Evolutionary conservation across 1,284 basidiomycete species (phyloP).

Genomic region (Pisolithus thermaeus): DNA sequence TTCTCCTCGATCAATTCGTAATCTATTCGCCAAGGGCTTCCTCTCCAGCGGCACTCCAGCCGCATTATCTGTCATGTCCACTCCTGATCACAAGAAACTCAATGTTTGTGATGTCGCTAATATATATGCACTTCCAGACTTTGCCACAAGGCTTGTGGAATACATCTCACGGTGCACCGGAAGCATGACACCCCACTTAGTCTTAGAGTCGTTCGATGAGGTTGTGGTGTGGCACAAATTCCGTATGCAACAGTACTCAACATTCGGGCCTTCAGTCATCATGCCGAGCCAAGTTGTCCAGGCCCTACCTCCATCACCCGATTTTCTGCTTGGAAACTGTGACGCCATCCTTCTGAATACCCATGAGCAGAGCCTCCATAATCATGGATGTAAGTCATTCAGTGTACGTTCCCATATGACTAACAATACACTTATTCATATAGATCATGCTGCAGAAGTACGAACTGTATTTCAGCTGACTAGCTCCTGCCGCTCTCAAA

Average conservation of each 20-base stretch:
- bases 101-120: not conserved
- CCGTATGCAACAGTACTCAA: conserved; percentile 2
- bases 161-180: not conserved
- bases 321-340: conserved; percentile 1
- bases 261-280: not conserved
- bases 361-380: too few relatives aligned
- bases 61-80: conserved; percentile 4
- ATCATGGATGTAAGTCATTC: too few relatives aligned
- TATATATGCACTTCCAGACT: not conserved
- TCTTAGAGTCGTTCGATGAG: not conserved
- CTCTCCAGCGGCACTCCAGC: not conserved
- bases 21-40: conserved; percentile 9
- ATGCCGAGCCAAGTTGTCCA: conserved; percentile 10
- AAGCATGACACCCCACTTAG: not conserved
- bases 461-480: too few relatives aligned
- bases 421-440: too few relatives aligned
- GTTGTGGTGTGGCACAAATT: conserved; percentile 8
- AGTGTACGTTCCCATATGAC: too few relatives aligned
- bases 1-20: not conserved
- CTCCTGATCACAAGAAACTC: not conserved
- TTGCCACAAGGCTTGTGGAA: not conserved
- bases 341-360: too few relatives aligned
- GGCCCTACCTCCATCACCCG: not conserved
- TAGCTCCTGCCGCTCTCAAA: too few relatives aligned
- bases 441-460: too few relatives aligned